These are phyloP conservation scores for Alternaria arbusti DNA, from an alignment of 2,329 filamentous ascomycete species.

Conservation along the genomic window DNA sequence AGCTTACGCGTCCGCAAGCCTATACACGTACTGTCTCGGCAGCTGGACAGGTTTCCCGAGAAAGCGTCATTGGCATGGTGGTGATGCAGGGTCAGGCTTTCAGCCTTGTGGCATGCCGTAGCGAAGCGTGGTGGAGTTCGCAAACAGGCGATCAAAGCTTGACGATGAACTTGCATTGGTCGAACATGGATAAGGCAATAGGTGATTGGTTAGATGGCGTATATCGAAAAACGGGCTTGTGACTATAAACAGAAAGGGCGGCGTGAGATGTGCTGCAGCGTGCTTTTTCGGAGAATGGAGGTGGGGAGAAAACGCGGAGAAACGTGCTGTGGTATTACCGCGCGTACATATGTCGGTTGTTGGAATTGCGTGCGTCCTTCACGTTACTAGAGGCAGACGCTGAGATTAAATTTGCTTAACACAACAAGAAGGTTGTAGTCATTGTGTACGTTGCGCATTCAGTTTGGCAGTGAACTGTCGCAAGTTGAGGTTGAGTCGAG, in stretches of 20 bases:
- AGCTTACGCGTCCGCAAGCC: conserved; percentile 21
- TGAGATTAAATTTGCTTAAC: too few relatives aligned
- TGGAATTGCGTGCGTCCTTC: background rate
- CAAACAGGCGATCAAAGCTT: background rate
- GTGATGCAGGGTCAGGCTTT: conserved; percentile 15
- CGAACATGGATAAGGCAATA: background rate
- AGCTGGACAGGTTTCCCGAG: background rate
- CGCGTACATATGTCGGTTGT: conserved; percentile 8
- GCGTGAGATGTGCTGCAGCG: background rate
- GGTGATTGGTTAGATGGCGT: background rate
- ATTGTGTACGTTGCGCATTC: background rate
- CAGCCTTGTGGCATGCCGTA: conserved; percentile 12
- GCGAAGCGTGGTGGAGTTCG: background rate
- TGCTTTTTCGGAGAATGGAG: conserved; percentile 23
- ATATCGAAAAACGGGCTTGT: background rate
- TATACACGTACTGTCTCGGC: conserved; percentile 10
- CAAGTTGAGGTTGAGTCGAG: background rate
- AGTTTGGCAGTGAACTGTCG: background rate
- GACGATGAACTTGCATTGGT: background rate
- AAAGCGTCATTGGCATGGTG: conserved; percentile 13
- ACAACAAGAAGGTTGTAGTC: too few relatives aligned
- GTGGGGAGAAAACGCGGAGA: conserved; percentile 28
- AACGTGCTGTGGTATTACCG: conserved; percentile 1
- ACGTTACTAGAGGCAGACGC: too few relatives aligned
- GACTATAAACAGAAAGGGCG: conserved; percentile 5